A percentile compares a stretch with the other conserved stretches of the same genome.
These are phyloP conservation scores for Mortierella sp. DNA, from an alignment of 371 early-diverging fungal species.

Conservation along the genomic window DNA sequence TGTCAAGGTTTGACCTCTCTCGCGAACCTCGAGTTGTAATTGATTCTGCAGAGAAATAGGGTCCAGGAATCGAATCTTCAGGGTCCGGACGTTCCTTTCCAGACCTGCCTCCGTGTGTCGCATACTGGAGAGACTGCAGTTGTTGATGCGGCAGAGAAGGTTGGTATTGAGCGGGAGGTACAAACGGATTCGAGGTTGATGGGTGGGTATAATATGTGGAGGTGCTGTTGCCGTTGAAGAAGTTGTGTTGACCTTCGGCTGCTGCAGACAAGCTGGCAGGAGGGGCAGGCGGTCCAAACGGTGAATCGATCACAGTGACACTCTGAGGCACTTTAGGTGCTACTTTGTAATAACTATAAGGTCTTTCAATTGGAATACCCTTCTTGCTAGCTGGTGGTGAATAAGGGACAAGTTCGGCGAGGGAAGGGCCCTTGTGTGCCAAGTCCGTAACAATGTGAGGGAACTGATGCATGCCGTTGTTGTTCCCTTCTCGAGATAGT, in stretches of 20 bases:
- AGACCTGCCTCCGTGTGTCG: neutral
- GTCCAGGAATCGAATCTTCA: constrained; percentile 18
- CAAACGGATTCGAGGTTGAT: constrained; percentile 32
- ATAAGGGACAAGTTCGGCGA: constrained; percentile 6
- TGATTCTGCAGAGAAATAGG: neutral
- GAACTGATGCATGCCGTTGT: neutral
- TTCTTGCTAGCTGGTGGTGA: constrained; percentile 31
- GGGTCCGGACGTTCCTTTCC: constrained; percentile 26
- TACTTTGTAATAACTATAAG: constrained; percentile 49
- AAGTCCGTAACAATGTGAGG: neutral
- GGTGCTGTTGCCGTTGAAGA: neutral
- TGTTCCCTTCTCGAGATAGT: neutral
- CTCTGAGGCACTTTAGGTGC: constrained; percentile 36
- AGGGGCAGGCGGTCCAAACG: constrained; percentile 35
- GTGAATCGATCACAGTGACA: constrained; percentile 45
- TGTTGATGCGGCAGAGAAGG: constrained; percentile 13
- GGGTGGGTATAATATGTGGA: constrained; percentile 35
- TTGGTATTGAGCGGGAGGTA: constrained; percentile 27
- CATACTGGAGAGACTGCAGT: constrained; percentile 1
- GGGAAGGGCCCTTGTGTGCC: neutral
- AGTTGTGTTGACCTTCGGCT: neutral
- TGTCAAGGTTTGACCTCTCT: constrained; percentile 28
- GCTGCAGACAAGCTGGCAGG: neutral
- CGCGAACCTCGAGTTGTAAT: neutral
- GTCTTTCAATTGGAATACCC: constrained; percentile 37